Evolutionary conservation across 495 filamentous ascomycete genomes (phyloP).

Genomic region (Lentithecium fluviatile): DNA sequence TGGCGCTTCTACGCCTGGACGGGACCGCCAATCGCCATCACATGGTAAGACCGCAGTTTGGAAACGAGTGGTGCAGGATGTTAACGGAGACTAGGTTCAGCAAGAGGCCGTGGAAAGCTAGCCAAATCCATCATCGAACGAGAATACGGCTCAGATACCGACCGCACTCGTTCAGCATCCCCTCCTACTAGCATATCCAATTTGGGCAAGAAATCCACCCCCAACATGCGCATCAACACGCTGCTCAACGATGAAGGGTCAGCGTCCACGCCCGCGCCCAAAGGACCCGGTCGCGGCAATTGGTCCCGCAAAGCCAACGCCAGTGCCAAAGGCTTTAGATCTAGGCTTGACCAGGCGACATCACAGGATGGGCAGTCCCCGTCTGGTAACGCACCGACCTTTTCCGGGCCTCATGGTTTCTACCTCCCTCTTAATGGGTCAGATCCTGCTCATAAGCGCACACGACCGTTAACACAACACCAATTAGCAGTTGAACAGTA

Average conservation of each 20-base stretch:
- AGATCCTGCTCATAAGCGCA: constrained; percentile 52
- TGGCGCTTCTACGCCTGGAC: constrained; percentile 32
- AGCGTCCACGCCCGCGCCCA: constrained; percentile 32
- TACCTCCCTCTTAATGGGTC: constrained; percentile 39
- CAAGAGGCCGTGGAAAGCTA: constrained; percentile 24
- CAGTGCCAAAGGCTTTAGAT: constrained; percentile 22
- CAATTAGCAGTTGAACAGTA: constrained; percentile 91
- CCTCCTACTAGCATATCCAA: constrained; percentile 22
- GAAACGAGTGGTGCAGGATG: background rate
- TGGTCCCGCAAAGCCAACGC: constrained; percentile 41
- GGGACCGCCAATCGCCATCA: constrained; percentile 35
- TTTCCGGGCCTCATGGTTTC: constrained; percentile 37
- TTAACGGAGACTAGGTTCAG: constrained; percentile 18
- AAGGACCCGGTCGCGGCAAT: constrained; percentile 46
- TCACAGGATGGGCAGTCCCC: constrained; percentile 24
- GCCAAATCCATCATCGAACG: constrained; percentile 22
- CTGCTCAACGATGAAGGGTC: constrained; percentile 45
- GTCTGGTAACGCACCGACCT: constrained; percentile 7
- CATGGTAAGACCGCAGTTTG: constrained; percentile 20
- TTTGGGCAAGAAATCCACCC: constrained; percentile 30
- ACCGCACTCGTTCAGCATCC: constrained; percentile 38
- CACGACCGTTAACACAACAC: constrained; percentile 85
- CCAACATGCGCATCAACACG: constrained; percentile 47
- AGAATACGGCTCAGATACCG: constrained; percentile 38
- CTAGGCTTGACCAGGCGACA: constrained; percentile 21